Base-by-base conservation (phyloP, 306 rosid species). In the Glycine tomentella region DNA sequence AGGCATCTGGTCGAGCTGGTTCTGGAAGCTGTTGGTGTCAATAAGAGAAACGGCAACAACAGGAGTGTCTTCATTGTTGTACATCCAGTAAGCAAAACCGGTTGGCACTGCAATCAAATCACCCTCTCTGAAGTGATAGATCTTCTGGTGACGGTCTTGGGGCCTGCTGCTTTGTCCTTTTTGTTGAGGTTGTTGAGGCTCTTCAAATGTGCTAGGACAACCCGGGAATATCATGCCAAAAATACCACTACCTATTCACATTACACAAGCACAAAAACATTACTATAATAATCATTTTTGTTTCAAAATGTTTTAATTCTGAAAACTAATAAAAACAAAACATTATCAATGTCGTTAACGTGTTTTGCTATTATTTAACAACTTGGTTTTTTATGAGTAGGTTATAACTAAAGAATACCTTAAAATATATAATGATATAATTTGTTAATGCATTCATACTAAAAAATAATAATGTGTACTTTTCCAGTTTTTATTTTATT, bases 1-100 rank as follows among this genome's bases (percentile, higher is more conserved):
- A 0, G 97, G 97, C 17, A 50, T 12, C 42, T 49, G 63, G 69
- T 93, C 97, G 9, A 93, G 97, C 80, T 91, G 92, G 84, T 93
- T 93, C 7, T 73, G 80, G 3, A 7, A 0, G 89, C 82, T 93
- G 82, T 51, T 5, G 20, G 77, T 79, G 84, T 93, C 86, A 0
- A 77, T 57, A 17, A 93, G 76, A 79, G 77, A 15, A 55, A 91
- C 44, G 0, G 89, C 86, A 9, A 90, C 82, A 3, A 84, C 87
- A 0, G 61, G 69, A 16, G 68, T 52, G 0, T 80, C 82, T 6
- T 63, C 16, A 12, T 10, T 31, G n/a, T 85, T 85, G 88, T 49
- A 85, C 69, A 85, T 63, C 88, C 88, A 85, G 76, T 64, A 78
- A 8, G 57, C 58, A 66, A 59, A 20, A 57, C 88, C 86, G 0